These are phyloP conservation scores for Hyparrhenia diplandra DNA, from an alignment of 176 grass and related monocot species.

Conservation along the genomic window DNA sequence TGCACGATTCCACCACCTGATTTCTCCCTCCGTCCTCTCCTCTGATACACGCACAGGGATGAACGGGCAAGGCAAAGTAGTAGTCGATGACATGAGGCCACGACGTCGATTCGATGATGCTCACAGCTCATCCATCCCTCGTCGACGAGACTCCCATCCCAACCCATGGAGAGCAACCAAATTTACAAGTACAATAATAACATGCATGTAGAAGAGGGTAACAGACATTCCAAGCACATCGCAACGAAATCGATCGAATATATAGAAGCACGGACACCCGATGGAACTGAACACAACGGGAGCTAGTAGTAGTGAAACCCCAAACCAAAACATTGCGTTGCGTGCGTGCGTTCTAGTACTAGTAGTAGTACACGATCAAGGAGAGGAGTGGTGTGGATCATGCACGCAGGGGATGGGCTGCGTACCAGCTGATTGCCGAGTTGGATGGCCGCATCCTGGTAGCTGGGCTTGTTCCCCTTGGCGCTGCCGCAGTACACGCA, in stretches of 20 bases:
- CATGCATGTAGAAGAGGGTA: too few species aligned
- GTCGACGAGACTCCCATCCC: neutral
- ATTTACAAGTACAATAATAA: too few species aligned
- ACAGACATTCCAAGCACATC: too few species aligned
- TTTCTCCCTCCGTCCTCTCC: too few species aligned
- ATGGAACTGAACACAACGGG: neutral
- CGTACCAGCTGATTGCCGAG: conserved; percentile 85
- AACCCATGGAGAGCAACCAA: neutral
- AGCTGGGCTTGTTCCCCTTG: conserved; percentile 67
- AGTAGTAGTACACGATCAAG: neutral
- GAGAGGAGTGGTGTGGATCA: neutral
- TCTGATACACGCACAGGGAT: too few species aligned
- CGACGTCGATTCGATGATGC: neutral
- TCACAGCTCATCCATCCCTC: conserved; percentile 44
- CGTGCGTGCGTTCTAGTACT: neutral
- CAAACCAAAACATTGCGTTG: neutral
- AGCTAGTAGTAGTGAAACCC: neutral
- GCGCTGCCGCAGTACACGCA: conserved; percentile 97
- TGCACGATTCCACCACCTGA: neutral
- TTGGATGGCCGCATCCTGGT: conserved; percentile 81
- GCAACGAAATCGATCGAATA: neutral
- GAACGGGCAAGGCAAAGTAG: neutral
- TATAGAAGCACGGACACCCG: too few species aligned
- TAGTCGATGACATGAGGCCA: neutral
- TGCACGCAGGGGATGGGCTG: neutral